phyloP scores from a whole-genome alignment of 768 basidiomycete species.

The Asterophora parasitica region DNA sequence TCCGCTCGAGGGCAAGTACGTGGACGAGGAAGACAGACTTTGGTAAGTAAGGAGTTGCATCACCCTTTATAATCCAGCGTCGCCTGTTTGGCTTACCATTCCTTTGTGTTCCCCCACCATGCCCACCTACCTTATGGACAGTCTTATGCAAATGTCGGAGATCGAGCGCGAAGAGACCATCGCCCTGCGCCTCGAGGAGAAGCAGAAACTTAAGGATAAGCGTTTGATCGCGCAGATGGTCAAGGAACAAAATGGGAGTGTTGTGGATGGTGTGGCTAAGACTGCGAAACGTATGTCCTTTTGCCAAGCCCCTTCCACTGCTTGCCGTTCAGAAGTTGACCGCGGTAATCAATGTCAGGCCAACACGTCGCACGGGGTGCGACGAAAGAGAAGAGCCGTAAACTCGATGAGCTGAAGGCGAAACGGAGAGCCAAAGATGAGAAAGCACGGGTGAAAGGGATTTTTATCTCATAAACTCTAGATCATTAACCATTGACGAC shows the following conservation, averaged over 20 bases:
- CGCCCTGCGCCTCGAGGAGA: conserved; percentile 73
- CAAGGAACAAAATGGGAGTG: conserved; percentile 52
- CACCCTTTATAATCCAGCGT: conserved; percentile 21
- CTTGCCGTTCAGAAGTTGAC: not conserved
- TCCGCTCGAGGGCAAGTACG: conserved; percentile 89
- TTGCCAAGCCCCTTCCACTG: not conserved
- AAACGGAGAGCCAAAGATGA: conserved; percentile 87
- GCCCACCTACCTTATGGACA: conserved; percentile 29
- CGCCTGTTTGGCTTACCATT: conserved; percentile 22
- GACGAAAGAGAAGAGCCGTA: conserved; percentile 75
- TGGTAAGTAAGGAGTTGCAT: conserved; percentile 47
- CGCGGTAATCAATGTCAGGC: conserved; percentile 36
- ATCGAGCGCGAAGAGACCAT: conserved; percentile 87
- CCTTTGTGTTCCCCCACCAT: conserved; percentile 14
- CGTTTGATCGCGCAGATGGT: conserved; percentile 71
- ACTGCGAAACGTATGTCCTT: conserved; percentile 68
- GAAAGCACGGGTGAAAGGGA: conserved; percentile 64
- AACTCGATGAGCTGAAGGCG: conserved; percentile 82
- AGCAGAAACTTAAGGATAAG: conserved; percentile 69
- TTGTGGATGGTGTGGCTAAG: conserved; percentile 57
- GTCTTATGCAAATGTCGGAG: conserved; percentile 77
- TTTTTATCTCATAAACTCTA: not conserved
- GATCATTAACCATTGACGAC: not conserved
- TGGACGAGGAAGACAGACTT: conserved; percentile 77
- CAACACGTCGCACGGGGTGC: conserved; percentile 69